Conservation (phyloP, 345 rosid species). For the Aquilaria sinensis region DNA sequence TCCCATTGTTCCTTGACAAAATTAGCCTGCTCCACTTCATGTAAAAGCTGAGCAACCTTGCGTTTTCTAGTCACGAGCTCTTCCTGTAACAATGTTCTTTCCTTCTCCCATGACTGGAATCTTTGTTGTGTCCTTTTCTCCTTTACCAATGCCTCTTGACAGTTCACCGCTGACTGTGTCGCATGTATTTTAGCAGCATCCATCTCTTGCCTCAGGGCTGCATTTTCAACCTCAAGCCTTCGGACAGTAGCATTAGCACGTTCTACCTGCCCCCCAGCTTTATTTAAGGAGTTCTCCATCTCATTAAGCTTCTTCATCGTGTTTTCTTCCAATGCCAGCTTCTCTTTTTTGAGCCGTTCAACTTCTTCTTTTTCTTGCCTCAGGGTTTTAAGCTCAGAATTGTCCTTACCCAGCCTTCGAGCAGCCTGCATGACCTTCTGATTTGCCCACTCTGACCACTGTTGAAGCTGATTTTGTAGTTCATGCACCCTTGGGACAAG, state of each 20-base stretch:
- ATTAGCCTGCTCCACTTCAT: slow-evolving; percentile 47
- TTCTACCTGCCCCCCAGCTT: slow-evolving; percentile 76
- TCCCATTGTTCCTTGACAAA: slow-evolving; percentile 38
- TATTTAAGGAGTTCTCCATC: slow-evolving; percentile 76
- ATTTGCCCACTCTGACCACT: slow-evolving; percentile 95
- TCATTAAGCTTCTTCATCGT: slow-evolving; percentile 80
- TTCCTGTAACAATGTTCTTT: slow-evolving; percentile 59
- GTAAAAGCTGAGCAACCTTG: slow-evolving; percentile 40
- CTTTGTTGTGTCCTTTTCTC: slow-evolving; percentile 58
- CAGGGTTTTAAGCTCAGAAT: slow-evolving; percentile 73
- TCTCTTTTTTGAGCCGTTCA: slow-evolving; percentile 79
- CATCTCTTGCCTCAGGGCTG: slow-evolving; percentile 62
- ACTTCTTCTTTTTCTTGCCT: slow-evolving; percentile 90
- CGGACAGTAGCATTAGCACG: slow-evolving; percentile 62
- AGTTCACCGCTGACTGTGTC: slow-evolving; percentile 61
- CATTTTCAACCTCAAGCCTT: slow-evolving; percentile 75
- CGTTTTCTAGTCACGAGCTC: slow-evolving; percentile 59
- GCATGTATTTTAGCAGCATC: slow-evolving; percentile 66
- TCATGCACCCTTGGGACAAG: slow-evolving; percentile 44
- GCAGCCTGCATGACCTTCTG: slow-evolving; percentile 98
- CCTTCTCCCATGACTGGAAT: slow-evolving; percentile 79
- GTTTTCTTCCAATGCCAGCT: slow-evolving; percentile 64
- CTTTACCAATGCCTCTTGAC: slow-evolving; percentile 68
- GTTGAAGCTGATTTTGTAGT: slow-evolving; percentile 67
- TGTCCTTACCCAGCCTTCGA: slow-evolving; percentile 74